Evolutionary conservation across 768 basidiomycete species (phyloP), one percentile per base, ranked within the genome.

Genomic region (Lentinula sp.): DNA sequence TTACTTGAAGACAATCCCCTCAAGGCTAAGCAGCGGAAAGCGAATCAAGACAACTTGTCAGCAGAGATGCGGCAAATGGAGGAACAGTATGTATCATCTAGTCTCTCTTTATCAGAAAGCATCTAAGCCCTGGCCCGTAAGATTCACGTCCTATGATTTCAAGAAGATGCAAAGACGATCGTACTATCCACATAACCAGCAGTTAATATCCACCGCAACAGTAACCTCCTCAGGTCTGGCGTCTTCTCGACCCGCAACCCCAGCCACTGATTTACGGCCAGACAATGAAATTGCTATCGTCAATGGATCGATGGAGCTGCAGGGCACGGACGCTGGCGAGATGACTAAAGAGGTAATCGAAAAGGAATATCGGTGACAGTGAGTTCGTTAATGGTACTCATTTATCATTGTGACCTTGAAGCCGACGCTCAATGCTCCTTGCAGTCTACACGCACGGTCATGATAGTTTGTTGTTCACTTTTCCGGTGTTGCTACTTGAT

Each of bases 41-140:
- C 86, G 8, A 91, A 90, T 61, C 91, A 95, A 65, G 95, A 97
- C 66, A 87, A 85, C 61, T 74, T 99, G 56, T 93, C 89, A 63
- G 83, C 84, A 0, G 97, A 99, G 73, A 95, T 95, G 92, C 79
- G 91, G 62, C 88, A 94, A 76, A 97, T 98, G 95, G 97, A 99
- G 74, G 95, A 98, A 71, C 95, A 96, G 95, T 98, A 68, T 62
- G 83, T 76, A 37, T n/a, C 35, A 8, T 48, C 56, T 59, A 31
- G 56, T 65, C 64, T 37, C 60, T 59, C 51, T 34, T 60, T 43
- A 21, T 62, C 53, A 64, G 21, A 56, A 45, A 13, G 9, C 21
- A 35, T 53, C 53, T 57, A 53, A 61, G 50, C 46, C 31, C 48
- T 50, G 10, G 49, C 55, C 18, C 37, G 18, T 15, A 65, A 96